Percentiles rank a stretch among this genome's conserved stretches.
phyloP scores from a whole-genome alignment of 768 basidiomycete species.

The Royoungia palumana region DNA sequence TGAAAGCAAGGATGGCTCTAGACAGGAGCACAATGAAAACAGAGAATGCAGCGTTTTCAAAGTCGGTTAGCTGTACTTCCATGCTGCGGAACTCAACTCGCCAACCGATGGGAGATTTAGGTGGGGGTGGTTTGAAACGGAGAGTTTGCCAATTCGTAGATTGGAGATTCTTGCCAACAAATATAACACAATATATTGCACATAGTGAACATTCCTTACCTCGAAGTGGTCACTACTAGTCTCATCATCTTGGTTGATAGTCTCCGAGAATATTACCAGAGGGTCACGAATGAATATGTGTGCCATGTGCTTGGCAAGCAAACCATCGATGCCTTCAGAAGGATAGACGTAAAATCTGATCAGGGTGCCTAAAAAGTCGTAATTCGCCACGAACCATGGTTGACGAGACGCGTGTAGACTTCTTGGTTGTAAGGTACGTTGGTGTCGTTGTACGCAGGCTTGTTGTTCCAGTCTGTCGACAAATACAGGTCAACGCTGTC shows the following conservation, averaged over 20 bases:
- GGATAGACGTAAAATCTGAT: background rate
- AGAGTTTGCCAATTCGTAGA: conserved; percentile 99
- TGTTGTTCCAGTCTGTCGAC: conserved; percentile 80
- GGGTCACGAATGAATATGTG: conserved; percentile 98
- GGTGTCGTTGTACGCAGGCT: conserved; percentile 93
- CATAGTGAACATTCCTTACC: conserved; percentile 39
- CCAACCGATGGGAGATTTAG: conserved; percentile 92
- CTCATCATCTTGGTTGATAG: conserved; percentile 85
- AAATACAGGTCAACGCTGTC: conserved; percentile 95
- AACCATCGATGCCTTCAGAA: conserved; percentile 71
- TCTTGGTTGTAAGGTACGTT: conserved; percentile 71
- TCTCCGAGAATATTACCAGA: conserved; percentile 91
- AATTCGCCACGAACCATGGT: conserved; percentile 54
- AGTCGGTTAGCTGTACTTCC: conserved; percentile 99
- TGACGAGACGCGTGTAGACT: conserved; percentile 68
- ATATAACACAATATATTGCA: background rate
- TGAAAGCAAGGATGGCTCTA: conserved; percentile 86
- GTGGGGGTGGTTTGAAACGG: conserved; percentile 97
- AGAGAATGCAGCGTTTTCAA: conserved; percentile 96
- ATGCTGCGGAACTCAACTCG: conserved; percentile 97
- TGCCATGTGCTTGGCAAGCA: conserved; percentile 87
- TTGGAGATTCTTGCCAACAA: conserved; percentile 76
- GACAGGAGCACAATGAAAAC: conserved; percentile 94
- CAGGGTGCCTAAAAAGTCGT: background rate
- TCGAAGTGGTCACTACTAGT: conserved; percentile 94